Evolutionary conservation across 257 asterid species (phyloP), one percentile per base, ranked within the genome.

Genomic region (Plectranthus barbatus): DNA sequence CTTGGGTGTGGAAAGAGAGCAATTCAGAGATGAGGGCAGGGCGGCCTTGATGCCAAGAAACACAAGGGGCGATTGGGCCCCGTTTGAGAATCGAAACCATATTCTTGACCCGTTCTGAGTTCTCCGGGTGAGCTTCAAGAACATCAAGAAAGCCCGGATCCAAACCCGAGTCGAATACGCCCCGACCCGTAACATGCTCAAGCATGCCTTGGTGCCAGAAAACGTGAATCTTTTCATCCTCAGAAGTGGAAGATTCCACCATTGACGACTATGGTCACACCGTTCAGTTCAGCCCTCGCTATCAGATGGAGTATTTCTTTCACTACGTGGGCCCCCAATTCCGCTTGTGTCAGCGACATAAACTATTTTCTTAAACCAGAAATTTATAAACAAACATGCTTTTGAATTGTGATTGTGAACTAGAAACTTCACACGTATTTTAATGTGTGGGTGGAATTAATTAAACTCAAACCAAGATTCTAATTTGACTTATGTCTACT

Each of bases 111-210:
- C 99, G 82, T 62, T 81, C 86, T n/a, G 84, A 65, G 69, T 85
- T 92, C 79, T 92, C 99, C 46, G 97, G 97, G 79, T 92, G 99
- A 46, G 86, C 80, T 18, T 92, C 99, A 11, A 92, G 70, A 6
- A 92, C 95, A 69, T 92, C 97, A 11, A 89, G 95, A 47, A 86
- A 92, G 18, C 96, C 99, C 61, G 97, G 99, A 47, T 89, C 90
- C 65, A 71, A 44, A 68, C 96, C 96, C 56, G 90, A 40, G 54
- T 86, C 97, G 65, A 89, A 92, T 8, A 92, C 90, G 33, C 99
- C 99, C 61, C 67, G 77, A 24, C 94, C 97, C 60, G 85, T 66
- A 10, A 86, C 84, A 50, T 92, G 97, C 45, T 79, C 70, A 51
- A 89, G 81, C 96, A 91, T 91, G 23, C 90, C 96, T 55, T 81